phyloP scores from a whole-genome alignment of 2,329 filamentous ascomycete species.

The Exophiala sideris region DNA sequence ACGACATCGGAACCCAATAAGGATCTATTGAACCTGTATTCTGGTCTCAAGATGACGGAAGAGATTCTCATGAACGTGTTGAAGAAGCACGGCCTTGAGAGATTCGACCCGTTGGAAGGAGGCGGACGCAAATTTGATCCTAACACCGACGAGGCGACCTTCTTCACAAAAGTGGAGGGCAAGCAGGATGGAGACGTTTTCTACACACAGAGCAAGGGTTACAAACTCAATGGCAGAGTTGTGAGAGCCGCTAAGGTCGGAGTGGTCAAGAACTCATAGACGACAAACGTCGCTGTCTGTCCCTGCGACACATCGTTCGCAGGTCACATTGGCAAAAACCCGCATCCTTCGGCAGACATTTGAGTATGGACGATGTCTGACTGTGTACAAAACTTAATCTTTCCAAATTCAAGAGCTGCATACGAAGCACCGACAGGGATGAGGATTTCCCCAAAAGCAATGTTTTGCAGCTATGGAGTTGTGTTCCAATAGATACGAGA shows the following conservation, averaged over 20 bases:
- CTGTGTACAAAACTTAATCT: not conserved
- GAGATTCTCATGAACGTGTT: conserved; percentile 80
- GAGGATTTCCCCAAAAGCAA: not conserved
- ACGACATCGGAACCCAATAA: conserved; percentile 51
- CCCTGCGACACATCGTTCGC: not conserved
- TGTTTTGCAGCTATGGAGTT: not conserved
- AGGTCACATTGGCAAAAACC: not conserved
- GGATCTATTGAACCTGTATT: conserved; percentile 76
- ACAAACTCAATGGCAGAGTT: conserved; percentile 85
- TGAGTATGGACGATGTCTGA: not conserved
- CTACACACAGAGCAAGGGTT: conserved; percentile 92
- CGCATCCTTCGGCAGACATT: not conserved
- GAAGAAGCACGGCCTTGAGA: conserved; percentile 89
- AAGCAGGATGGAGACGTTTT: conserved; percentile 92
- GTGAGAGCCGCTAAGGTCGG: conserved; percentile 93
- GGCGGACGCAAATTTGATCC: conserved; percentile 87
- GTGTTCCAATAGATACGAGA: not conserved
- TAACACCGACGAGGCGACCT: conserved; percentile 93
- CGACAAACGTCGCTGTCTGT: no score
- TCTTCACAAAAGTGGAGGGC: conserved; percentile 81
- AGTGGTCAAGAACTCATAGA: conserved; percentile 75
- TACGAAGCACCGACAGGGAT: not conserved
- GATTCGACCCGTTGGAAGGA: conserved; percentile 68
- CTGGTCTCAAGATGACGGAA: conserved; percentile 95
- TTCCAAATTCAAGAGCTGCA: not conserved